These are phyloP conservation scores for Leucoagaricus sp. DNA, from an alignment of 1,284 basidiomycete genomes.

Conservation along the genomic window DNA sequence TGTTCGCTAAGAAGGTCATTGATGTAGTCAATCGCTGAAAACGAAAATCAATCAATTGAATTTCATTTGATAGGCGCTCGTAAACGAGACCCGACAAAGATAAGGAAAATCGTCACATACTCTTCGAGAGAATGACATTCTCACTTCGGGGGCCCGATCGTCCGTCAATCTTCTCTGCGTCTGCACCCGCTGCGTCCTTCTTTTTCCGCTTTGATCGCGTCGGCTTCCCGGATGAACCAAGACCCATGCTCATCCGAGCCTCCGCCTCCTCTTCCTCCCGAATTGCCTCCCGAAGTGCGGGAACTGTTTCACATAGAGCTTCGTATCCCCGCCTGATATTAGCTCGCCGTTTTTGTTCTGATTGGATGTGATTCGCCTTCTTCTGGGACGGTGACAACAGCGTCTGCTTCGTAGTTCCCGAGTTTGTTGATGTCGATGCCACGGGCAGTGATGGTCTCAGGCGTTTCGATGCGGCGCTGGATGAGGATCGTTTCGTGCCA, in stretches of 20 bases:
- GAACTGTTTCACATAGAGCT: conserved; percentile 77
- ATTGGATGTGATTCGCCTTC: conserved; percentile 92
- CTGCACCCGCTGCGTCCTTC: conserved; percentile 29
- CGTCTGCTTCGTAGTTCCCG: conserved; percentile 39
- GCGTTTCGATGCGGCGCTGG: conserved; percentile 9
- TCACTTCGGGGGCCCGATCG: conserved; percentile 84
- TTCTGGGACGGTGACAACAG: conserved; percentile 82
- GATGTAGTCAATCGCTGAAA: conserved; percentile 82
- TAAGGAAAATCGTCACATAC: conserved; percentile 40
- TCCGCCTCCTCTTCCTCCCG: conserved; percentile 62
- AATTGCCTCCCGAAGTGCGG: conserved; percentile 78
- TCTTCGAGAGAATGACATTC: conserved; percentile 81
- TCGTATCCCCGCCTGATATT: conserved; percentile 90
- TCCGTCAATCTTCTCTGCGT: conserved; percentile 59
- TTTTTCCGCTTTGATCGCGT: conserved; percentile 40
- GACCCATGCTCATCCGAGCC: conserved; percentile 39
- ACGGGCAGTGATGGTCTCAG: conserved; percentile 18
- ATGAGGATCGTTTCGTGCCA: conserved; percentile 6
- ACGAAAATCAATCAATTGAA: conserved; percentile 7
- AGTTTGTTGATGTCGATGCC: conserved; percentile 17
- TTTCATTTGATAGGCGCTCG: conserved; percentile 10
- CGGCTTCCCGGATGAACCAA: conserved; percentile 29
- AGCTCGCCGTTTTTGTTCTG: conserved; percentile 87
- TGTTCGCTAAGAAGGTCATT: conserved; percentile 62
- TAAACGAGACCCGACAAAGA: conserved; percentile 9